A percentile compares a stretch with the other conserved stretches of the same genome.
Evolutionary conservation across 768 basidiomycete genomes (phyloP).

Genomic region (Boletus tylopilopsis): DNA sequence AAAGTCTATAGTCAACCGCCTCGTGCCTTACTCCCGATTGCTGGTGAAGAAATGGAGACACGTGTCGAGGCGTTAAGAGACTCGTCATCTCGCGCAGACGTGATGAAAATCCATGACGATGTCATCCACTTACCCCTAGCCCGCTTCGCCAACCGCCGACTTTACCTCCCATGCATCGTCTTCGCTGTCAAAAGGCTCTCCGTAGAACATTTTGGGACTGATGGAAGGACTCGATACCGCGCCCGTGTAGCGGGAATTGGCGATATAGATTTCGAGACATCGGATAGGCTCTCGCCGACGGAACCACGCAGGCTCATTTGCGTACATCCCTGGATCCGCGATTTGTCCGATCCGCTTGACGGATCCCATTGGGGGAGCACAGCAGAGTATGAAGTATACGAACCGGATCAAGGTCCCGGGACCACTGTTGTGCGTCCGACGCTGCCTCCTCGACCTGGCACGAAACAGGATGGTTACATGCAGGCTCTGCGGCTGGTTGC

Average conservation of each 20-base stretch:
- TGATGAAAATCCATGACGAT: not conserved
- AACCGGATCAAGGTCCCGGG: not conserved
- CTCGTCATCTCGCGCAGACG: not conserved
- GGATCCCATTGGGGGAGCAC: not conserved
- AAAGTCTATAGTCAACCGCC: not conserved
- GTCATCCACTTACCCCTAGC: not conserved
- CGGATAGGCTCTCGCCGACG: not conserved
- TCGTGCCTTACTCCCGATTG: not conserved
- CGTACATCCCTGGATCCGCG: constrained; percentile 15
- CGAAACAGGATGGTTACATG: not conserved
- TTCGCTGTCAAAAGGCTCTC: constrained; percentile 2
- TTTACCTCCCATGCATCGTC: constrained; percentile 11
- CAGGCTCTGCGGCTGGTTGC: constrained; percentile 5
- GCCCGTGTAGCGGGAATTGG: constrained; percentile 5
- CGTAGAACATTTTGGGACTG: not conserved
- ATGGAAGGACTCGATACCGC: not conserved
- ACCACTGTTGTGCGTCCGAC: not conserved
- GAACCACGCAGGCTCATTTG: constrained; percentile 2
- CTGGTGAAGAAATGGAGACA: not conserved
- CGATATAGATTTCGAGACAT: constrained; percentile 1
- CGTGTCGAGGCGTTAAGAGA: not conserved
- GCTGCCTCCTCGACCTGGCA: no score
- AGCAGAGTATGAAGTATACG: not conserved
- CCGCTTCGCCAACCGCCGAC: constrained; percentile 1
- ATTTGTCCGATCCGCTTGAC: not conserved